Evolutionary conservation across 345 rosid species (phyloP).

Genomic region (Nasturtium officinale): DNA sequence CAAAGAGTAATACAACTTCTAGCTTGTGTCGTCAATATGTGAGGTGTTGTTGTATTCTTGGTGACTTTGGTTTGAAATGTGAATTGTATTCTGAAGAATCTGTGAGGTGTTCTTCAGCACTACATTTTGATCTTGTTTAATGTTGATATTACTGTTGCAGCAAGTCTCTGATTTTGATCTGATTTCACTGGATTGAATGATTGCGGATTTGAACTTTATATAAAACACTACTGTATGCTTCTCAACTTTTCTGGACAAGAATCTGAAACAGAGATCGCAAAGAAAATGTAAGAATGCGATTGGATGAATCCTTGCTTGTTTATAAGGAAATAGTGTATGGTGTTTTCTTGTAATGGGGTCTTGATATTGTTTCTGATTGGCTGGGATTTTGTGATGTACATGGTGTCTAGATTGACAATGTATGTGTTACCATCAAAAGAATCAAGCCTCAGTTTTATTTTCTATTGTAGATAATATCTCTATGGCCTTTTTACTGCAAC

Average conservation of each 20-base stretch:
- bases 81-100: too few relatives aligned
- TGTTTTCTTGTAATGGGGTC: background rate
- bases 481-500: too few relatives aligned
- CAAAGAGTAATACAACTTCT: too few relatives aligned
- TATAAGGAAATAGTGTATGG: background rate
- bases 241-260: background rate
- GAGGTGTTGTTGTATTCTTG: too few relatives aligned
- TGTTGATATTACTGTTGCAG: too few relatives aligned
- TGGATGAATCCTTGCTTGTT: background rate
- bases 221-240: background rate
- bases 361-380: background rate
- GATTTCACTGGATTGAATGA: background rate
- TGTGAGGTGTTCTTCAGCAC: too few relatives aligned
- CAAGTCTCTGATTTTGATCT: too few relatives aligned
- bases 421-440: background rate
- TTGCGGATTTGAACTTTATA: background rate
- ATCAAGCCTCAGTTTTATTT: background rate
- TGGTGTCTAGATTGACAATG: too few relatives aligned
- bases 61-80: too few relatives aligned
- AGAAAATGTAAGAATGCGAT: background rate
- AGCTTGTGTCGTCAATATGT: too few relatives aligned
- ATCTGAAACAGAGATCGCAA: background rate
- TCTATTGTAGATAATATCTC: background rate
- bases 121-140: too few relatives aligned
- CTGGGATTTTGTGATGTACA: too few relatives aligned